Evolutionary conservation across 2,329 filamentous ascomycete species (phyloP), one percentile per base, ranked within the genome.

Genomic region (Aspergillus hortae): DNA sequence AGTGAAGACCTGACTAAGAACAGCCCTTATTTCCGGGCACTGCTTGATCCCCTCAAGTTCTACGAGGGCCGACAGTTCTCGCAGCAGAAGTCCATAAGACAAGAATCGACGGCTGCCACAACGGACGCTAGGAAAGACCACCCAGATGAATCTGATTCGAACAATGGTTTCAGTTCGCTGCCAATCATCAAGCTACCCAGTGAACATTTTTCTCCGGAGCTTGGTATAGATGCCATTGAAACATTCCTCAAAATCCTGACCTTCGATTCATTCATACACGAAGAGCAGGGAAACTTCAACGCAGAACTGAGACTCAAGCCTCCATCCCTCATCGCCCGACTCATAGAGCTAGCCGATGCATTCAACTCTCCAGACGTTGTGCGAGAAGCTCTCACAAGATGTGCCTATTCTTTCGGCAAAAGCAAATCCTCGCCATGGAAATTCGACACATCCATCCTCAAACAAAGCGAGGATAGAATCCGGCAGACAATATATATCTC

Each of bases 11-110:
- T 76, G 12, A 65, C 57, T 19, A 44, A 54, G 17, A 66, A 66
- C 6, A 74, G 71, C 44, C 63, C 65, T 4, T 76, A 75, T 41
- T 76, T 75, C 46, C 54, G 63, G 17, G 69, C 64, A 17, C 58
- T 76, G 11, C 57, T 76, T 14, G 72, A 76, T 33, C 67, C 71
- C 2, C 58, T 65, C 12, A 76, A 75, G 49, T 76, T 76, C 49
- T 63, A 62, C 2, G 74, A 76, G 53, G 73, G 74, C 5, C 64
- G 63, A 44, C 45, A 60, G 4, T 60, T 75, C 52, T 57, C 61
- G 48, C 58, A 65, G 21, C 63, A 66, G 27, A 60, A 67, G 55
- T 44, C 60, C 54, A 44, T 11, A 14, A 17, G 30, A 25, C 41
- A 32, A n/a, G 36, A 23, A 32, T 14, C 10, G 27, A 27, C 33